Conservation (phyloP, 305 asterid genomes). For the Fraxinus baroniana region DNA sequence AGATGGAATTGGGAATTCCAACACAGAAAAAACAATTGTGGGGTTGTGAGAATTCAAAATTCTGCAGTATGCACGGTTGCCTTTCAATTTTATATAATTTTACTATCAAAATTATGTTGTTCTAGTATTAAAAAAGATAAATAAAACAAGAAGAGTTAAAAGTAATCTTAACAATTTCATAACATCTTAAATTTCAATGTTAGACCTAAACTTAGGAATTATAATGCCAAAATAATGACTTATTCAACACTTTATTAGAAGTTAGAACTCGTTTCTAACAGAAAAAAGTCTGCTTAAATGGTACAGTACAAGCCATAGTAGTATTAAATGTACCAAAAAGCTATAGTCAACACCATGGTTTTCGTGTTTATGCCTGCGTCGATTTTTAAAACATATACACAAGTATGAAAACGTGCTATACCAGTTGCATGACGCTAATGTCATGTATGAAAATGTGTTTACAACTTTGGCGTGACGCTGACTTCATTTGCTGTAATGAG, state of each 20-base stretch:
- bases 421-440: not conserved
- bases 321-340: not conserved
- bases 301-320: conserved; percentile 14
- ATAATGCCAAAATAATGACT: not conserved
- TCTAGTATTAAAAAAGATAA: not conserved
- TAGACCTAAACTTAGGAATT: not conserved
- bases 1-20: not conserved
- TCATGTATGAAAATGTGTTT: not conserved
- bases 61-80: not conserved
- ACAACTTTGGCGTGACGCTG: not conserved
- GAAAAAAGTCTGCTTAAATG: not conserved
- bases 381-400: conserved; percentile 17
- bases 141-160: too few species aligned
- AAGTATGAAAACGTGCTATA: not conserved
- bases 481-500: conserved; percentile 36
- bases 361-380: not conserved
- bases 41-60: not conserved
- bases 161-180: not conserved
- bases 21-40: not conserved
- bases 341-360: not conserved
- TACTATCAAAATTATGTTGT: not conserved
- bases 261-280: not conserved
- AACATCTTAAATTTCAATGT: not conserved
- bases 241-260: not conserved
- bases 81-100: not conserved